Evolutionary conservation across 768 basidiomycete genomes (phyloP), one percentile per base, ranked within the genome.

Genomic region (Hericium rajendrae): DNA sequence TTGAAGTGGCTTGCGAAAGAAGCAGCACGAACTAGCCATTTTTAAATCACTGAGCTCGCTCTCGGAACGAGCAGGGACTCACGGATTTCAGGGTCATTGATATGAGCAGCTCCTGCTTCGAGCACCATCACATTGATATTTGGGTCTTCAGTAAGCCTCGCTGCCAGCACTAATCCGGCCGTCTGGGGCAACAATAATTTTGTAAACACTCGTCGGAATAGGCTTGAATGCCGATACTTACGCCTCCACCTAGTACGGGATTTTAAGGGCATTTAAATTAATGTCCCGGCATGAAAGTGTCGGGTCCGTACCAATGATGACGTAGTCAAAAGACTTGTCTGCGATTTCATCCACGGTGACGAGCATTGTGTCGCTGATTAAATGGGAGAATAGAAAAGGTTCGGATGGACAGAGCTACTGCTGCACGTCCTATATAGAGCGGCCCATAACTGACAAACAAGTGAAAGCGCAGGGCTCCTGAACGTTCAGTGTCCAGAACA

Each of bases 131-230:
- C 80, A 0, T 74, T 72, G 10, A 81, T 66, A 5, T 69, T 69
- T 0, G 81, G 77, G 57, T 83, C 75, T 66, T 85, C 84, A 3
- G 76, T 77, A 15, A 86, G 67, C 16, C 84, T 75, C 1, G 81
- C 71, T 12, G 83, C 84, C 11, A 85, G 72, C 12, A 79, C 83
- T 60, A 81, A 83, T 16, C 84, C 84, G 4, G 82, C 76, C 3
- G 82, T 83, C 49, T 50, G 20, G 6, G 24, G 18, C 18, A 6
- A 24, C 28, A 20, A 50, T 4, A n/a, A 6, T 50, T 8, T 24
- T 24, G 18, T 20, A 20, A 22, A 50, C 24, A 15, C 9, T 13
- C 48, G 48, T 20, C 43, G 6, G 16, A 16, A n/a, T 16, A 46
- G 43, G 20, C 15, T 8, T 46, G 43, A 16, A 46, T 32, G 28